phyloP scores from a whole-genome alignment of 306 rosid species.

The Carpinus viminea region DNA sequence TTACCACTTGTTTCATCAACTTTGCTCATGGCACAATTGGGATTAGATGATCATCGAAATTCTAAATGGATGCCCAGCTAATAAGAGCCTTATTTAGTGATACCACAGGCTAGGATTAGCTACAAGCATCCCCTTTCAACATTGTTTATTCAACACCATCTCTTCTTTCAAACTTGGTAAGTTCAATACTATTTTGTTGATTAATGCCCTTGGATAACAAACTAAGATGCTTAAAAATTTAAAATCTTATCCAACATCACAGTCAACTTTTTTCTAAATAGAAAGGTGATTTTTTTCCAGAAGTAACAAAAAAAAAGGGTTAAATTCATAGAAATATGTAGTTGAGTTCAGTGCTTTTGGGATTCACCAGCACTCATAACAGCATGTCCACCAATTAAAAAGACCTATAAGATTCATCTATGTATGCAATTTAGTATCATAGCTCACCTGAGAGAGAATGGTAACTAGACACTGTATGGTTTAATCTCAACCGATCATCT shows the following conservation, averaged over 20 bases:
- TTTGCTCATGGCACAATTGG: background rate
- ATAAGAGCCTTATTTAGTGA: background rate
- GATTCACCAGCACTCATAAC: background rate
- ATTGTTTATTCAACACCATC: slow-evolving; percentile 8
- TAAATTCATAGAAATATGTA: background rate
- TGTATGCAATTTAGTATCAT: slow-evolving; percentile 21
- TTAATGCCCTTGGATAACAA: background rate
- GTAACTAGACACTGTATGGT: slow-evolving; percentile 55
- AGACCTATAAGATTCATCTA: slow-evolving; percentile 14
- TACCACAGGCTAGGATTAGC: background rate
- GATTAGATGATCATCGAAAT: background rate
- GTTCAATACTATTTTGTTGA: background rate
- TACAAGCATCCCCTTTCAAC: background rate
- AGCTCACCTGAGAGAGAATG: slow-evolving; percentile 73
- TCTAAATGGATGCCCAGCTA: background rate
- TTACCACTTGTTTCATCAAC: background rate
- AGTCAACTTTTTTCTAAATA: background rate
- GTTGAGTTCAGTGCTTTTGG: background rate
- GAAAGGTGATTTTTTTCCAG: background rate
- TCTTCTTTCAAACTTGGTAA: background rate
- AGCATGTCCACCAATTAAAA: background rate
- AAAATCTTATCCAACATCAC: background rate
- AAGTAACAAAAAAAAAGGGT: background rate
- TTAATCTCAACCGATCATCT: slow-evolving; percentile 81
- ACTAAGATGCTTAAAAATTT: background rate